Conservation (phyloP, 768 basidiomycete species). For the Tylopilus sp. region DNA sequence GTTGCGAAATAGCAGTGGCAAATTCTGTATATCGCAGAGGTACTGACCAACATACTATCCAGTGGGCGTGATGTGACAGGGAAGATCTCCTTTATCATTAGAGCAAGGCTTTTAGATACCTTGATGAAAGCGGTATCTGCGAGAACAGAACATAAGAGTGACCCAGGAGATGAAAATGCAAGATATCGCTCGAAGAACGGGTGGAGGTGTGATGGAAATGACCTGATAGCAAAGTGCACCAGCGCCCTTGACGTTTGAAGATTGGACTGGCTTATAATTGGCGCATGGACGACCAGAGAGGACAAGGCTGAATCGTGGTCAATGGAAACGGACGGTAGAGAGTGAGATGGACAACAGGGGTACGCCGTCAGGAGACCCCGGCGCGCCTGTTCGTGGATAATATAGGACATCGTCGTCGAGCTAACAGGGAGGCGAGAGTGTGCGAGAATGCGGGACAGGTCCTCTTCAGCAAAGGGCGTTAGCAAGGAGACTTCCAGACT, state of each 20-base stretch:
- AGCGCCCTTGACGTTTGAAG: conserved; percentile 17
- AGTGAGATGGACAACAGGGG: background rate
- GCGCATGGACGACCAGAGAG: conserved; percentile 38
- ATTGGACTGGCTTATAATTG: conserved; percentile 25
- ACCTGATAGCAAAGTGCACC: conserved; percentile 27
- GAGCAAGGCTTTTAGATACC: conserved; percentile 10
- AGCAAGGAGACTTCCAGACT: conserved; percentile 79
- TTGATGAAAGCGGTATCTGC: conserved; percentile 14
- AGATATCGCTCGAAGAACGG: conserved; percentile 25
- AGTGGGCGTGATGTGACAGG: conserved; percentile 5
- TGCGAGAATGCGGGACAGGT: conserved; percentile 43
- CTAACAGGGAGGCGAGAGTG: conserved; percentile 46
- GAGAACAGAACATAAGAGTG: conserved; percentile 18
- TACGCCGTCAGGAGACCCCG: conserved; percentile 18
- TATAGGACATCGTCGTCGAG: conserved; percentile 7
- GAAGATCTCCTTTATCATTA: conserved; percentile 11
- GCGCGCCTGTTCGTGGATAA: conserved; percentile 23
- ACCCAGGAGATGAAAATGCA: conserved; percentile 4
- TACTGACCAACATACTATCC: conserved; percentile 29
- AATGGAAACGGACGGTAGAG: conserved; percentile 38
- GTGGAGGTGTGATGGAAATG: conserved; percentile 9
- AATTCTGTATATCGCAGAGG: conserved; percentile 14
- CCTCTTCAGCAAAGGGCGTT: conserved; percentile 38
- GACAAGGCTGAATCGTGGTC: conserved; percentile 50
- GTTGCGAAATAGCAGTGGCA: conserved; percentile 7